These are phyloP conservation scores for Suaeda aralocaspica DNA, from an alignment of 148 eudicot genomes.

Conservation along the genomic window DNA sequence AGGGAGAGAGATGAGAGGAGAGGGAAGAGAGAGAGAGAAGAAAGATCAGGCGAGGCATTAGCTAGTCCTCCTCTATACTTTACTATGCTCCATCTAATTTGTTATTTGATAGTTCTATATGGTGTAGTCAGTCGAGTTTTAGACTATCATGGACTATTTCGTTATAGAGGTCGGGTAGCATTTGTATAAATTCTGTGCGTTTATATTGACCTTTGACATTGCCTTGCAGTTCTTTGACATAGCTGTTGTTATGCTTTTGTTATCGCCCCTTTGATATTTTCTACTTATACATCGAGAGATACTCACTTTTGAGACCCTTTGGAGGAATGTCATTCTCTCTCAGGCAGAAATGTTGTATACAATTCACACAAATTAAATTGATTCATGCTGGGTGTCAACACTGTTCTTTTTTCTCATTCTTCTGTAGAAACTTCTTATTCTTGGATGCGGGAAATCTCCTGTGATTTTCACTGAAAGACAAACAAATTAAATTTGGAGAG, in stretches of 20 bases:
- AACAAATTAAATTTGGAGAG: not conserved
- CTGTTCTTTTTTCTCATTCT: not conserved
- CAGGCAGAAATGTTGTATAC: constrained; percentile 66
- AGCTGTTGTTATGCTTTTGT: constrained; percentile 59
- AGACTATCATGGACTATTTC: too few relatives aligned
- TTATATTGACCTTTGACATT: not conserved
- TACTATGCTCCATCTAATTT: too few relatives aligned
- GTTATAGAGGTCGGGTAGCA: too few relatives aligned
- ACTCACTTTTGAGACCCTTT: constrained; percentile 78
- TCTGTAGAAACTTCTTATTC: not conserved
- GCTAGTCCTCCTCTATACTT: too few relatives aligned
- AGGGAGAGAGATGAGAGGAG: too few relatives aligned
- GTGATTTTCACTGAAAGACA: not conserved
- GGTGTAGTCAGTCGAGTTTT: too few relatives aligned
- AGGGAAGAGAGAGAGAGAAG: too few relatives aligned
- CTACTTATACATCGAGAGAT: constrained; percentile 70
- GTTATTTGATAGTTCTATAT: too few relatives aligned
- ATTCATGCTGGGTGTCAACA: not conserved
- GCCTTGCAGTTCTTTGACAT: constrained; percentile 72
- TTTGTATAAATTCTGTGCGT: too few relatives aligned
- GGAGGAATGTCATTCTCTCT: constrained; percentile 88
- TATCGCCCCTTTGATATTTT: constrained; percentile 90
- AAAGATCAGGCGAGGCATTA: too few relatives aligned
- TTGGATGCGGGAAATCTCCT: not conserved
- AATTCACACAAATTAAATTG: not conserved